Conservation (phyloP, 495 filamentous ascomycete genomes). For the Neurospora cerealis region DNA sequence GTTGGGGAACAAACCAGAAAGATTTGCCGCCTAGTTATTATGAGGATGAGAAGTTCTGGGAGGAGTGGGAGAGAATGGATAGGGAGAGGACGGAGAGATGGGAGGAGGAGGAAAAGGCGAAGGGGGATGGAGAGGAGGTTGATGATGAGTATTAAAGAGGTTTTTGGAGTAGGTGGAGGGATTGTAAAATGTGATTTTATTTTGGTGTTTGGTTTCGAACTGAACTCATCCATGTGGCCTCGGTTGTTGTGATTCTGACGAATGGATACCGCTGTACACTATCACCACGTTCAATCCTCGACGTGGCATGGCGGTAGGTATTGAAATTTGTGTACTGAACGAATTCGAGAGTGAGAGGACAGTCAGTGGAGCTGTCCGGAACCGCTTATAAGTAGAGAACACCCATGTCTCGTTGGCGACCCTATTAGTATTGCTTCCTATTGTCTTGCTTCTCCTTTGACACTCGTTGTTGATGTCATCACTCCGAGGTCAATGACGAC, state of each 20-base stretch:
- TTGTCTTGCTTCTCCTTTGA: neutral
- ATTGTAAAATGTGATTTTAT: neutral
- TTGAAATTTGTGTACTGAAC: too few relatives aligned
- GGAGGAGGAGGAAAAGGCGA: neutral
- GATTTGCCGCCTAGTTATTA: slow-evolving; percentile 55
- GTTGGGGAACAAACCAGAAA: slow-evolving; percentile 53
- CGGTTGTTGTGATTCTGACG: neutral
- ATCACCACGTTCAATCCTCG: too few relatives aligned
- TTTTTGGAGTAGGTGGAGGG: neutral
- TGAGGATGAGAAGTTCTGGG: neutral
- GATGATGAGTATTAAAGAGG: neutral
- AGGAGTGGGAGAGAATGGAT: neutral
- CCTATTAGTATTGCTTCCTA: neutral
- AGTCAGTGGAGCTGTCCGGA: too few relatives aligned
- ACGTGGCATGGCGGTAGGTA: too few relatives aligned
- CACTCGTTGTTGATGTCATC: neutral
- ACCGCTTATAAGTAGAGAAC: too few relatives aligned
- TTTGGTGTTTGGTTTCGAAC: neutral
- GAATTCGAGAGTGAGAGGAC: too few relatives aligned
- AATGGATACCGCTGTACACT: neutral
- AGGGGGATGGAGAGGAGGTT: neutral
- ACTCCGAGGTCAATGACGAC: neutral
- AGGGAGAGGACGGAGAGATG: neutral
- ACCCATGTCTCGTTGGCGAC: neutral
- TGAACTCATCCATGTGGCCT: neutral